Evolutionary conservation across 2,329 filamentous ascomycete species (phyloP), one percentile per base, ranked within the genome.

Genomic region (Fusarium citri): DNA sequence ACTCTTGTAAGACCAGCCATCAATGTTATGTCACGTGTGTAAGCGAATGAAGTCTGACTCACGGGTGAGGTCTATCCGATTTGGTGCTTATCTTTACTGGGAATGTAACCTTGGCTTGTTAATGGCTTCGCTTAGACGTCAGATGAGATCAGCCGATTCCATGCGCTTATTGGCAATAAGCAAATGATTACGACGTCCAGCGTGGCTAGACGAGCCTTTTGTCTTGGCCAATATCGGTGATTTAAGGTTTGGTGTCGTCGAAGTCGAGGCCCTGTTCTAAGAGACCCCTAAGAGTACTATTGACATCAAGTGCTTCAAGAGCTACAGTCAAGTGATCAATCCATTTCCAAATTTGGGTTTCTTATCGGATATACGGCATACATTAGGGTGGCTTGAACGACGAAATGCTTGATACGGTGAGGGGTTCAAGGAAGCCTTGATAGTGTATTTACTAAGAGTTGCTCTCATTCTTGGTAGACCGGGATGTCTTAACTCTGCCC

Each of bases 61-160:
- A 65, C 41, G 51, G 22, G 3, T 48, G 58, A 48, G 28, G 22
- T 31, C 46, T 43, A 41, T 66, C 47, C 59, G 28, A 54, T 9
- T 28, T 5, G 8, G 18, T 41, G n/a, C 34, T 53, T 41, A 50
- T 20, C 31, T 2, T n/a, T 5, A 15, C 15, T 12, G 2, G 6
- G 10, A 37, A 37, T 37, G 34, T 4, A 4, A 37, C 34, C 10
- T 37, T n/a, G 34, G 34, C 34, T n/a, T 37, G 34, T n/a, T 7
- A 12, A 37, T 37, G 10, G 34, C 34, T 37, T 37, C 34, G 34
- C 18, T 37, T n/a, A 3, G 18, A n/a, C 4, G 34, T 37, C 6
- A 43, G 20, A 23, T 23, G 14, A 43, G 9, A 23, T 43, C 41
- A 43, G 3, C 15, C 2, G 7, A 16, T 15, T 11, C 22, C 15